Base-by-base conservation (phyloP, 176 grass and related monocot genomes). In the Cenchrus americanus region DNA sequence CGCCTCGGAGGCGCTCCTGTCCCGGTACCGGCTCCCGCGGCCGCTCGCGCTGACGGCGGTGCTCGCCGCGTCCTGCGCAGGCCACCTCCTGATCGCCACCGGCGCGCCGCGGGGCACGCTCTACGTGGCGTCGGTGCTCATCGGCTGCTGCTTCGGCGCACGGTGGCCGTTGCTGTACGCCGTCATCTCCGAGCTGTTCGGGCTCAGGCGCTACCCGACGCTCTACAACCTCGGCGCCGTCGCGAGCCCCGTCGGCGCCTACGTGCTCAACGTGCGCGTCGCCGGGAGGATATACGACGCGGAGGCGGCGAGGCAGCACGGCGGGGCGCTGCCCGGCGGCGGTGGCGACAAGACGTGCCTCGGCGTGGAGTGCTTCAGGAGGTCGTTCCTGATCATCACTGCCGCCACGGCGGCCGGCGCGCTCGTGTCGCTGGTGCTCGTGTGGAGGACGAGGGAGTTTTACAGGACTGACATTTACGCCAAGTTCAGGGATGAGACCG, bases 141-240 rank as follows among this genome's bases (percentile, higher is more conserved):
- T 89, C 71, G 91, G 95, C 9, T 91, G 95, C 92, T 91, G 89
- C 89, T 98, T 98, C 82, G 95, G 92, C 19, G 95, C 95, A 48
- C 92, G 93, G 71, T 94, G 91, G 91, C 91, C 92, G 79, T 54
- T 93, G 37, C 66, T 81, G 7, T 59, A 59, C 51, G 79, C 79
- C 64, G n/a, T 57, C 79, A 8, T 81, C 64, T 81, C 64, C 50
- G 64, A 81, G 78, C 49, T 81, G 30, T 81, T 81, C 64, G 64
- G 78, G 30, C 78, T 69, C 30, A 5, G 0, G 22, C 55, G 55
- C 1, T 61, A 77, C 74, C 3, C 74, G 11, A 77, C 57, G 41
- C 40, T 70, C n/a, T 26, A 49, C 69, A 49, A 15, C 68, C 44
- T 71, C 5, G n/a, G 69, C 43, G 69, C 44, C 43, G 12, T 26